phyloP scores from a whole-genome alignment of 2,329 filamentous ascomycete genomes.

The Phyllosticta paracitricarpa region DNA sequence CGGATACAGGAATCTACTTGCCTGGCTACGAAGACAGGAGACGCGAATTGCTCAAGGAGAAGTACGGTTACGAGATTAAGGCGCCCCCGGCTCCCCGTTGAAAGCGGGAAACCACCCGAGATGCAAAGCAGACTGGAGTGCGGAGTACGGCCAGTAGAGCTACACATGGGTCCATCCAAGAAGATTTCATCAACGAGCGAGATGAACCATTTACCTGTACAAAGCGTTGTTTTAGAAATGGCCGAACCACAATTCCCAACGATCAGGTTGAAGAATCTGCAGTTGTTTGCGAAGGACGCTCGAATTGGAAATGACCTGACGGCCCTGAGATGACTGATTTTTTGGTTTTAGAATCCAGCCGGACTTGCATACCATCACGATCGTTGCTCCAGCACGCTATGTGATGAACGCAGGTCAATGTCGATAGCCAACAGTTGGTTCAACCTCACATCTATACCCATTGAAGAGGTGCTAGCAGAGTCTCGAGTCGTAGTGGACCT shows the following conservation, averaged over 20 bases:
- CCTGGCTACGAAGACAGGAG: slow-evolving; percentile 80
- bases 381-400: too few relatives aligned
- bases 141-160: not conserved
- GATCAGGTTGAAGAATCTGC: not conserved
- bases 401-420: too few relatives aligned
- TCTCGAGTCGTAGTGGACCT: too few relatives aligned
- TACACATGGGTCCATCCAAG: not conserved
- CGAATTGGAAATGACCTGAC: too few relatives aligned
- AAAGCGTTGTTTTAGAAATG: not conserved
- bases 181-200: not conserved
- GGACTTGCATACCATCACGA: too few relatives aligned
- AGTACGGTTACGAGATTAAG: slow-evolving; percentile 72
- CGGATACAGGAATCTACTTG: slow-evolving; percentile 58
- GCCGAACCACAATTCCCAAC: not conserved
- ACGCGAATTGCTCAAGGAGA: slow-evolving; percentile 69
- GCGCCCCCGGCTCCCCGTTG: slow-evolving; percentile 10
- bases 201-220: not conserved
- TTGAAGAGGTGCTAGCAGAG: too few relatives aligned
- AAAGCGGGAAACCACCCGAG: not conserved
- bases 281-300: too few relatives aligned
- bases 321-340: too few relatives aligned
- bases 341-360: too few relatives aligned
- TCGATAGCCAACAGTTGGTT: too few relatives aligned
- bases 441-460: too few relatives aligned
- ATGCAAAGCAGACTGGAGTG: not conserved